Conservation (phyloP, 2,329 filamentous ascomycete species). For the Cytospora mali region DNA sequence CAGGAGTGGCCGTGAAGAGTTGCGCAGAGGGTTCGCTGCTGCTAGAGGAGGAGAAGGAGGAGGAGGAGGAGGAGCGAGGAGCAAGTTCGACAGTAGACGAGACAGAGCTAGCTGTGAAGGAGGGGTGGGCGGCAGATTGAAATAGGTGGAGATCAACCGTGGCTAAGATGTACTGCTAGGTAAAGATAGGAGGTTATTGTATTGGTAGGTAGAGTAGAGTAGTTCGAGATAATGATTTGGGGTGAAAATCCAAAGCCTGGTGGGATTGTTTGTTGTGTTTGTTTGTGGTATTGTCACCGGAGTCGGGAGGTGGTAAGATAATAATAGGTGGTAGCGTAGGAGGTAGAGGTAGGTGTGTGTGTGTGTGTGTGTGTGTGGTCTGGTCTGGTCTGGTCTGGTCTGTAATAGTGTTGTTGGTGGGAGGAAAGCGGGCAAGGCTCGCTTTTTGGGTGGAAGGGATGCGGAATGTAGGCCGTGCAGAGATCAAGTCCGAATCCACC, state of each 20-base stretch:
- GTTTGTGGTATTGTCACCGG: constrained; percentile 5
- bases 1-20: constrained; percentile 34
- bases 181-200: constrained; percentile 15
- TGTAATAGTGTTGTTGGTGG: neutral
- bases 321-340: neutral
- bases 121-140: constrained; percentile 14
- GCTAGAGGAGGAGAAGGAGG: constrained; percentile 5
- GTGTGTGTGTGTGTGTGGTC: no score
- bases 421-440: constrained; percentile 10
- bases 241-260: constrained; percentile 2
- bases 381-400: no score
- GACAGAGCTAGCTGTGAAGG: constrained; percentile 9
- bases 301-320: constrained; percentile 10
- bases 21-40: constrained; percentile 3
- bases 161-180: constrained; percentile 6
- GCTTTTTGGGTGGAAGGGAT: constrained; percentile 19
- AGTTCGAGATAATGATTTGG: constrained; percentile 11
- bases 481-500: constrained; percentile 2
- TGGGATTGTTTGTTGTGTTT: constrained; percentile 13
- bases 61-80: constrained; percentile 3
- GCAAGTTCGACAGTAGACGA: constrained; percentile 7
- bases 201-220: neutral
- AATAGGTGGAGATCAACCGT: constrained; percentile 14
- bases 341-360: constrained; percentile 9
- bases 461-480: constrained; percentile 8